phyloP scores from a whole-genome alignment of 805 yeast species.

The Lachancea cidri region DNA sequence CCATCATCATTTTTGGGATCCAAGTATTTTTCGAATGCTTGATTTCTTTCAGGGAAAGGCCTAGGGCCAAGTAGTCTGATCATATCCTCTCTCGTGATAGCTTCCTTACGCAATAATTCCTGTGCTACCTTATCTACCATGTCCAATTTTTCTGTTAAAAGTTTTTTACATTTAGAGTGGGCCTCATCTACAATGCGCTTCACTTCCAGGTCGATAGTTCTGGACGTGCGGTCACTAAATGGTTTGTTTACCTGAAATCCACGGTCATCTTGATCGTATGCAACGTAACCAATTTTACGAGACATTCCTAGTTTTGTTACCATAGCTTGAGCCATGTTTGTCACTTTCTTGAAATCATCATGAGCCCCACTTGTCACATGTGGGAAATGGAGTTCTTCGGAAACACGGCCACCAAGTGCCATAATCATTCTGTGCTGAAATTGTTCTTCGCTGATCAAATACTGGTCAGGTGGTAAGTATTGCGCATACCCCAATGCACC shows the following conservation, averaged over 20 bases:
- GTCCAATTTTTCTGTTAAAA: slow-evolving; percentile 59
- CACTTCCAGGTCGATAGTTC: slow-evolving; percentile 75
- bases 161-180: slow-evolving; percentile 59
- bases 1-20: slow-evolving; percentile 33
- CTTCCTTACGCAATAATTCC: slow-evolving; percentile 79
- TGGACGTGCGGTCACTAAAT: slow-evolving; percentile 82
- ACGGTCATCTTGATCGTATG: slow-evolving; percentile 46
- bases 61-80: slow-evolving; percentile 83
- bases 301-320: slow-evolving; percentile 93
- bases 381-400: slow-evolving; percentile 87
- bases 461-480: slow-evolving; percentile 90
- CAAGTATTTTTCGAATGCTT: slow-evolving; percentile 85
- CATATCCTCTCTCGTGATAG: slow-evolving; percentile 92
- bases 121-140: slow-evolving; percentile 86
- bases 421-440: slow-evolving; percentile 87
- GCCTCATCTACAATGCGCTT: slow-evolving; percentile 72
- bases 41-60: slow-evolving; percentile 85
- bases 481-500: slow-evolving; percentile 98
- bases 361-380: slow-evolving; percentile 96
- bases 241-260: slow-evolving; percentile 69
- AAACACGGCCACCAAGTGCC: slow-evolving; percentile 96
- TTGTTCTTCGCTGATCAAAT: slow-evolving; percentile 70
- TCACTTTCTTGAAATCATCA: slow-evolving; percentile 94
- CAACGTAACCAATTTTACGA: slow-evolving; percentile 74
- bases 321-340: slow-evolving; percentile 90